Evolutionary conservation across 1,284 basidiomycete species (phyloP).

Genomic region (Meira nashicola): DNA sequence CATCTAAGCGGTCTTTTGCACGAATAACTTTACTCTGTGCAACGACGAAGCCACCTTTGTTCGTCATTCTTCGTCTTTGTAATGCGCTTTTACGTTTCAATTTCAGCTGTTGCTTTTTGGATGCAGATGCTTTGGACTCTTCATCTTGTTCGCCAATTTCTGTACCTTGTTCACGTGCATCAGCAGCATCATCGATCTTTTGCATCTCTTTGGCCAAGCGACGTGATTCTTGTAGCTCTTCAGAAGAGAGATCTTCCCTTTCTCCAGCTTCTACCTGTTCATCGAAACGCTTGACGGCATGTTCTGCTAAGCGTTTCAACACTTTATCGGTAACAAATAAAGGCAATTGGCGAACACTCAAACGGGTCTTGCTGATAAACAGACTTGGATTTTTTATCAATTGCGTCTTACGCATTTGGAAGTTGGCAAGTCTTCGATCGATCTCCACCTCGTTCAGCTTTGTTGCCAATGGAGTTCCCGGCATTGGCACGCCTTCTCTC

Average conservation of each 20-base stretch:
- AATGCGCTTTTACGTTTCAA: background rate
- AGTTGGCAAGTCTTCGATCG: constrained; percentile 40
- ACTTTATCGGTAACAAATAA: constrained; percentile 81
- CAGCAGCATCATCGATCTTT: constrained; percentile 11
- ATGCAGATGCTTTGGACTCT: too few species aligned
- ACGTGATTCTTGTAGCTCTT: constrained; percentile 63
- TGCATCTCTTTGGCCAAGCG: constrained; percentile 12
- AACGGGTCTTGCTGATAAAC: constrained; percentile 87
- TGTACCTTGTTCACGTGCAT: background rate
- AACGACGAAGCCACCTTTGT: constrained; percentile 54
- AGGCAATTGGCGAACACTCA: constrained; percentile 87
- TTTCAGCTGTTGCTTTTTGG: constrained; percentile 13
- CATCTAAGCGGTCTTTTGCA: constrained; percentile 77
- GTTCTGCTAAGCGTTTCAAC: constrained; percentile 78
- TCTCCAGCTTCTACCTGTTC: constrained; percentile 67
- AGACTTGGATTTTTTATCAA: constrained; percentile 80
- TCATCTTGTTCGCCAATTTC: background rate
- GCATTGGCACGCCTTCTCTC: constrained; percentile 65
- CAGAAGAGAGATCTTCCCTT: constrained; percentile 64
- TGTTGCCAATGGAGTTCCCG: constrained; percentile 31
- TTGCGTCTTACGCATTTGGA: constrained; percentile 43
- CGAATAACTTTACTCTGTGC: constrained; percentile 84
- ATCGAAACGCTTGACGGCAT: constrained; percentile 75
- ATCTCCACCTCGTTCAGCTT: constrained; percentile 32
- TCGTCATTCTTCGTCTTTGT: constrained; percentile 1